These are phyloP conservation scores for Trypanosoma avium DNA, from an alignment of 208 protist genomes.

Conservation along the genomic window DNA sequence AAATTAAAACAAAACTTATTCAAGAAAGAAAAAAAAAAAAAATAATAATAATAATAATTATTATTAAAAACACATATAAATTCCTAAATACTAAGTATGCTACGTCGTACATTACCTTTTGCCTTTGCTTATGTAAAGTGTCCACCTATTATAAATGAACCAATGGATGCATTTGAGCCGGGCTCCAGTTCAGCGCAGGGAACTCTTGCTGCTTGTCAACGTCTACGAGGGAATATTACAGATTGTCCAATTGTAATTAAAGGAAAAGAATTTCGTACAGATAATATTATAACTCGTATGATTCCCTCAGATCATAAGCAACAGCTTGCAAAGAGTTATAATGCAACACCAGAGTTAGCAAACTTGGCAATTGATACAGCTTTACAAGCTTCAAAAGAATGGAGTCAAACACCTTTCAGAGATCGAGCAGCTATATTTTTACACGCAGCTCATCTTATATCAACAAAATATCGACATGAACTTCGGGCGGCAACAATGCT, in stretches of 20 bases:
- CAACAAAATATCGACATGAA: constrained; percentile 83
- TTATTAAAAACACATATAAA: not conserved
- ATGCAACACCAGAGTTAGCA: constrained; percentile 84
- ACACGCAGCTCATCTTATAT: constrained; percentile 89
- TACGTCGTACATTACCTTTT: constrained; percentile 64
- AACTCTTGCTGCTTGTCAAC: constrained; percentile 70
- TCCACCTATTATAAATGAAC: constrained; percentile 81
- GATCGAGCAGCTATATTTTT: constrained; percentile 94
- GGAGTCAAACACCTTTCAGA: constrained; percentile 84
- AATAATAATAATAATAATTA: not conserved
- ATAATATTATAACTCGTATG: constrained; percentile 53
- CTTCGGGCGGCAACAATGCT: constrained; percentile 95
- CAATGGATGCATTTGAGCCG: constrained; percentile 86
- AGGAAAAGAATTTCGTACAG: constrained; percentile 84
- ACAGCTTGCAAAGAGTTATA: constrained; percentile 76
- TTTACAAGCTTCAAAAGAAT: constrained; percentile 71
- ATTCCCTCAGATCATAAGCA: constrained; percentile 84
- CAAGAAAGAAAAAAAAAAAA: not conserved
- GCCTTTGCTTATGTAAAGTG: constrained; percentile 61
- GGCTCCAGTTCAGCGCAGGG: constrained; percentile 58
- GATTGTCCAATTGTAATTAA: constrained; percentile 93
- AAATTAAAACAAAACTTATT: not conserved
- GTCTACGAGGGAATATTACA: constrained; percentile 36
- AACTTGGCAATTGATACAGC: constrained; percentile 87
- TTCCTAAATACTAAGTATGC: constrained; percentile 32